These are phyloP conservation scores for Asclepias syriaca DNA, from an alignment of 257 asterid species.

Conservation along the genomic window DNA sequence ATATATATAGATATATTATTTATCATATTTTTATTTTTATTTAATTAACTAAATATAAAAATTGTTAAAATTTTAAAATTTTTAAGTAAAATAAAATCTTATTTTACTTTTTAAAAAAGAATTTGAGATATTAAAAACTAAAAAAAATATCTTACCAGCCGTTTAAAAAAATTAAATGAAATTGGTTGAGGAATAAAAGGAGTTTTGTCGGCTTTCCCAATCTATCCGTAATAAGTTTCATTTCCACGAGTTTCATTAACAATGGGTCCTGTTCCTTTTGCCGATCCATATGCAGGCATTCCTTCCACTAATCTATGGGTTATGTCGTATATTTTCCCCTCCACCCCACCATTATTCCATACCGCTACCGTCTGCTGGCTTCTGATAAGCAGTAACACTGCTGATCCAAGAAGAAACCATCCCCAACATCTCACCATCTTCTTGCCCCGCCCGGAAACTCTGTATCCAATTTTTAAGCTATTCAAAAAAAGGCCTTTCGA, in stretches of 20 bases:
- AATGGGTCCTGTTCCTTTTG: slow-evolving; percentile 49
- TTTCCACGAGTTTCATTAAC: slow-evolving; percentile 41
- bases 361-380: not conserved
- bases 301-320: slow-evolving; percentile 48
- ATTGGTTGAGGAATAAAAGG: no score
- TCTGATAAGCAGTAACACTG: not conserved
- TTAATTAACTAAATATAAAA: no score
- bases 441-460: not conserved
- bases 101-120: no score
- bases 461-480: not conserved
- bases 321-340: slow-evolving; percentile 51
- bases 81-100: no score
- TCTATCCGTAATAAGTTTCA: slow-evolving; percentile 32
- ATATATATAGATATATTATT: no score
- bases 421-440: not conserved
- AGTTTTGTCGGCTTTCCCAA: no score
- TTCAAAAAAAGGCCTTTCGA: not conserved
- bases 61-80: no score
- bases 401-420: not conserved
- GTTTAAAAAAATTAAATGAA: no score
- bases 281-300: slow-evolving; percentile 42
- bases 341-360: slow-evolving; percentile 11
- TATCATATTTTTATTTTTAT: no score
- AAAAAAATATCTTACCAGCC: no score
- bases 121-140: no score